Evolutionary conservation across 352 stramenopile species (phyloP).

Genomic region (Phytophthora citricola): DNA sequence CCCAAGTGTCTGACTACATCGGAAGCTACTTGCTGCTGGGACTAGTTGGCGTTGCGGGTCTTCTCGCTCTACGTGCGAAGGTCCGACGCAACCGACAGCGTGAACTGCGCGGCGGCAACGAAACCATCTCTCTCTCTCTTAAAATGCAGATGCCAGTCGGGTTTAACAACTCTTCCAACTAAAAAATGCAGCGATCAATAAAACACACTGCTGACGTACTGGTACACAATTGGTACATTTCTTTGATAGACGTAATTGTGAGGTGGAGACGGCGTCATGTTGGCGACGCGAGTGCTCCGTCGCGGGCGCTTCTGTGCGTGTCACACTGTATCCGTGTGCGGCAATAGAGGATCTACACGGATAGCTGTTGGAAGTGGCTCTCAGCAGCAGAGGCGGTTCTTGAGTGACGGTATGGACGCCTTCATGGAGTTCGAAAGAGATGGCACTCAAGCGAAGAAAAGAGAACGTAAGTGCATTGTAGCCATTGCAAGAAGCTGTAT

Average conservation of each 20-base stretch:
- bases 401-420: constrained; percentile 67
- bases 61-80: constrained; percentile 54
- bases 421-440: constrained; percentile 90
- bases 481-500: not conserved
- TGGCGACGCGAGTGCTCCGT: constrained; percentile 30
- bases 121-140: constrained; percentile 41
- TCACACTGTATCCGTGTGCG: constrained; percentile 5
- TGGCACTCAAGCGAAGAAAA: constrained; percentile 69
- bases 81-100: constrained; percentile 35
- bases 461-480: constrained; percentile 33
- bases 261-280: constrained; percentile 26
- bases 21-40: constrained; percentile 63
- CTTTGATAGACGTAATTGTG: constrained; percentile 19
- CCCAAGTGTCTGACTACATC: constrained; percentile 48
- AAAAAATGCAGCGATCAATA: constrained; percentile 22
- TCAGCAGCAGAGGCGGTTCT: constrained; percentile 30
- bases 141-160: constrained; percentile 1
- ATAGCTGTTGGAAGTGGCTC: not conserved
- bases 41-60: constrained; percentile 57
- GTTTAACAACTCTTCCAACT: not conserved
- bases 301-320: constrained; percentile 25
- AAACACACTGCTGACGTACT: constrained; percentile 20
- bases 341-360: not conserved
- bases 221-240: constrained; percentile 31
- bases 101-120: constrained; percentile 11